These are phyloP conservation scores for Periconia sp. DNA, from an alignment of 2,329 filamentous ascomycete genomes.

Conservation along the genomic window DNA sequence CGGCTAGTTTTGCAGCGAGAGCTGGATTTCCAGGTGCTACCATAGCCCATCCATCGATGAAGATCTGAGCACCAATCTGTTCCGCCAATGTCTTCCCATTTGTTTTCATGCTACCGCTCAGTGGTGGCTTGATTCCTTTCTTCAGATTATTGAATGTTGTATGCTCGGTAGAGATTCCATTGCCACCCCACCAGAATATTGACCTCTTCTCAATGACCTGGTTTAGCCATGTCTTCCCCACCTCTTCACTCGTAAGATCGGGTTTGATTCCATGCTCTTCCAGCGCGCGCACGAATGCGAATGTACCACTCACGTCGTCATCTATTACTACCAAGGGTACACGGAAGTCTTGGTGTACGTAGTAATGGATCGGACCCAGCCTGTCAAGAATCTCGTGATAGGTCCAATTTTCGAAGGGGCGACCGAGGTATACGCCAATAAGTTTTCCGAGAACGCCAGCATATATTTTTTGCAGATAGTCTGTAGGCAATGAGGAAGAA, in stretches of 20 bases:
- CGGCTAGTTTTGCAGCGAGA: conserved; percentile 40
- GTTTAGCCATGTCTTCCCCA: conserved; percentile 33
- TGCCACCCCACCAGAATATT: conserved; percentile 50
- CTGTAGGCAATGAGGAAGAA: conserved; percentile 7
- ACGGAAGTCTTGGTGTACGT: conserved; percentile 7
- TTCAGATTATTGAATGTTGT: conserved; percentile 49
- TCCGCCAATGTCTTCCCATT: conserved; percentile 15
- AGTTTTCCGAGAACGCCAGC: conserved; percentile 50
- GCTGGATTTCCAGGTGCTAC: conserved; percentile 9
- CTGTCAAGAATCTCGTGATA: conserved; percentile 38
- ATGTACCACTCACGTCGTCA: conserved; percentile 30
- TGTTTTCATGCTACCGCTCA: conserved; percentile 8
- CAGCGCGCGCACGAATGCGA: conserved; percentile 45
- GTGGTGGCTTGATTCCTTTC: conserved; percentile 39
- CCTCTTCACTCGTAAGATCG: conserved; percentile 2
- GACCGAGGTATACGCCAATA: conserved; percentile 48
- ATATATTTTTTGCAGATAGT: conserved; percentile 46
- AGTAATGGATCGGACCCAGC: conserved; percentile 32
- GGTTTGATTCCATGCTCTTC: conserved; percentile 6
- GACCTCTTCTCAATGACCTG: conserved; percentile 36
- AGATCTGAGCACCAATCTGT: conserved; percentile 16
- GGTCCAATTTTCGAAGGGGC: conserved; percentile 49
- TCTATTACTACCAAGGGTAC: conserved; percentile 14
- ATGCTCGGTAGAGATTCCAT: conserved; percentile 48
- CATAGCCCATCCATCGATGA: conserved; percentile 16